Base-by-base conservation (phyloP, 345 rosid species). In the Arabidopsis thaliana region DNA sequence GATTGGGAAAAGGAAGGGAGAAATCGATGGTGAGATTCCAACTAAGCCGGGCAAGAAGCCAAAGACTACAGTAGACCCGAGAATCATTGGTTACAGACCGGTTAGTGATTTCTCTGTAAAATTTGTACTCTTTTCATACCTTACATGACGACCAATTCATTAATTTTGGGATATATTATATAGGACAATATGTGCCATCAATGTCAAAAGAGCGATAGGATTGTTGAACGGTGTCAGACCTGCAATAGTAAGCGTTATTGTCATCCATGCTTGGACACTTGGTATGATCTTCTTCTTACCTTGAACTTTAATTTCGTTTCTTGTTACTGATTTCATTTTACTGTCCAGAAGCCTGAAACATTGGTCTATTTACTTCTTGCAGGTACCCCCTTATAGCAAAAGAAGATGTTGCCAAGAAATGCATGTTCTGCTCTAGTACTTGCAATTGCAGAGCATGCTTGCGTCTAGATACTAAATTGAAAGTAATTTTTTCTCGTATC, bases 381-480 rank as follows among this genome's bases (percentile, higher is more conserved):
- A 88, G 89, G 93, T 90, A 87, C 71, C 89, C 91, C 33, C 64
- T 45, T 8, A 69, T 71, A 80, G 6, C 77, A 22, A 73, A 83
- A 65, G 83, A 85, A 58, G 80, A 75, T 2, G 42, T 89, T 76
- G 85, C 83, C 32, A 55, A 72, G 11, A 72, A 65, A 59, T 86
- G 91, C 57, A 91, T 92, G 1, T 69, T 83, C 70, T 85, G 94
- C 71, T 78, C 65, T 22, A 65, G 72, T 38, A 87, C 73, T 65
- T 87, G 94, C 85, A 86, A 85, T 64, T 89, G 97, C 75, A 85
- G 83, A 80, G 66, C 87, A 8, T 91, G 97, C 81, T 77, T 91
- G 81, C 89, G 88, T 25, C 63, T 76, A 23, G 82, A 80, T 67
- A 64, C 70, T 6, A 57, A 64, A 13, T 14, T 55, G 8, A 25